Evolutionary conservation across 306 rosid species (phyloP).

Genomic region (Malus domestica): ASM211411v1 NC_041805.1:27595501-27596000

Average conservation of each 20-base stretch:
- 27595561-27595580: constrained; percentile 72
- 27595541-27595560: constrained; percentile 27
- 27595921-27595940: not conserved
- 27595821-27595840: not conserved
- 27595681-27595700: constrained; percentile 62
- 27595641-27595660: constrained; percentile 39
- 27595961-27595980: not conserved
- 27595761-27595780: constrained; percentile 46
- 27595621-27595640: constrained; percentile 16
- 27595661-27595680: constrained; percentile 6
- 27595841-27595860: not conserved
- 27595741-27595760: constrained; percentile 83
- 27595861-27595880: not conserved
- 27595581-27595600: constrained; percentile 67
- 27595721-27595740: constrained; percentile 74
- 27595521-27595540: not conserved
- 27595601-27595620: constrained; percentile 63
- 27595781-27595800: constrained; percentile 2
- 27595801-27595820: not conserved
- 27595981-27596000: not conserved
- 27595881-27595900: not conserved
- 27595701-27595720: constrained; percentile 81
- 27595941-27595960: no score
- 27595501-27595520: not conserved
- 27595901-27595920: not conserved